phyloP scores from a whole-genome alignment of 495 filamentous ascomycete species.

The Penicillium salamii region DNA sequence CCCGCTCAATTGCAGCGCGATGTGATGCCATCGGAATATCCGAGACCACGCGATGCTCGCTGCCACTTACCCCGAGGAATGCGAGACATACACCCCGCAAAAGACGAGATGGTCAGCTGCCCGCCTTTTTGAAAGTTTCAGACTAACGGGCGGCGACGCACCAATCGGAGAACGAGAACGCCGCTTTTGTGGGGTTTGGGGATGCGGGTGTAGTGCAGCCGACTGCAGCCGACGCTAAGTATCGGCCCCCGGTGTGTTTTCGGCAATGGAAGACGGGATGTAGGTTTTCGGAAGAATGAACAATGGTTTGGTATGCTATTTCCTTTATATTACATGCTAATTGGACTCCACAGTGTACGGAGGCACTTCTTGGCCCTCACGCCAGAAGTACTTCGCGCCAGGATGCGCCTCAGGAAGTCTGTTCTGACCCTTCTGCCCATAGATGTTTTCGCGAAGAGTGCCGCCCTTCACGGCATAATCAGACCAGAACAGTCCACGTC shows the following conservation, averaged over 20 bases:
- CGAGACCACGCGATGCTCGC: background rate
- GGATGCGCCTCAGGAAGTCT: slow-evolving; percentile 43
- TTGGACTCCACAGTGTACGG: slow-evolving; percentile 21
- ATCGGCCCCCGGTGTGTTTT: background rate
- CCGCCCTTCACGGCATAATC: slow-evolving; percentile 45
- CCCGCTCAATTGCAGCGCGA: too few species aligned
- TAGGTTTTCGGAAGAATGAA: too few species aligned
- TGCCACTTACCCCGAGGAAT: background rate
- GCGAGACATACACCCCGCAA: slow-evolving; percentile 1
- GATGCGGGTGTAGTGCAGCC: background rate
- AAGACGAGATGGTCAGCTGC: background rate
- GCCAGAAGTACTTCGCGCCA: slow-evolving; percentile 47
- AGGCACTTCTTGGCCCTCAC: slow-evolving; percentile 28
- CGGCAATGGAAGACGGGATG: background rate
- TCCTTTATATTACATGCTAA: slow-evolving; percentile 1
- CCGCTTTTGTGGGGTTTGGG: background rate
- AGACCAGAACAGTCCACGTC: slow-evolving; percentile 45
- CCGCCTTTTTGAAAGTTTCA: background rate
- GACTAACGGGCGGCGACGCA: background rate
- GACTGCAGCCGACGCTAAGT: background rate
- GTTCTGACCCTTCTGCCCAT: slow-evolving; percentile 32
- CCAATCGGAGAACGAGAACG: background rate
- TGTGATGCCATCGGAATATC: background rate
- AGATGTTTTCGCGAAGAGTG: slow-evolving; percentile 46
- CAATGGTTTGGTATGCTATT: background rate